Conservation (phyloP, 2,329 filamentous ascomycete species). For the Colletotrichum eremochloae region DNA sequence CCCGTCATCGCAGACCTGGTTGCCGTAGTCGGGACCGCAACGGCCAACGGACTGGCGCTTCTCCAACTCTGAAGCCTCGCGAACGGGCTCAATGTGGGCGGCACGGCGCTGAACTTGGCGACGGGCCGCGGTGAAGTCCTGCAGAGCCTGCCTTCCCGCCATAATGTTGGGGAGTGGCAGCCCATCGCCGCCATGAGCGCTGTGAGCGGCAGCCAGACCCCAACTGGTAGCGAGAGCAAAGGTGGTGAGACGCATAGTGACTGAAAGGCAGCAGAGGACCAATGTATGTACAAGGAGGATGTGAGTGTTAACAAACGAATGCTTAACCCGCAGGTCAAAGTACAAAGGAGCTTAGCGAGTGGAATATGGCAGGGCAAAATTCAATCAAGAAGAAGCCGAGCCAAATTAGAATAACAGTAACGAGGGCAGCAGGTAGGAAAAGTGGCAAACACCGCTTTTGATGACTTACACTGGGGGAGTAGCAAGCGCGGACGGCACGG, state of each 20-base stretch:
- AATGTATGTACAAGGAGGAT: not conserved
- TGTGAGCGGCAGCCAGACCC: slow-evolving; percentile 35
- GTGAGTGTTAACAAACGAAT: slow-evolving; percentile 2
- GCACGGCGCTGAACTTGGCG: slow-evolving; percentile 32
- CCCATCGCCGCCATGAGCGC: slow-evolving; percentile 8
- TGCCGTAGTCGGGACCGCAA: slow-evolving; percentile 55
- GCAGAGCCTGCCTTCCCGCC: slow-evolving; percentile 34
- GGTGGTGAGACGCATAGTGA: slow-evolving; percentile 29
- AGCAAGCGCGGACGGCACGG: not conserved
- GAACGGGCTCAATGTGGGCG: slow-evolving; percentile 16
- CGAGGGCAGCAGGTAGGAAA: slow-evolving; percentile 11
- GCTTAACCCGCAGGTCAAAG: slow-evolving; percentile 8
- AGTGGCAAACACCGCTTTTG: slow-evolving; percentile 18
- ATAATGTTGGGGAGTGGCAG: slow-evolving; percentile 32
- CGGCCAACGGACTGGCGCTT: slow-evolving; percentile 61
- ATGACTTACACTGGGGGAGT: slow-evolving; percentile 29
- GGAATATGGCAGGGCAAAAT: slow-evolving; percentile 24
- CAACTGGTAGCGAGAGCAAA: slow-evolving; percentile 32
- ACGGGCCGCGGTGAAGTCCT: slow-evolving; percentile 32
- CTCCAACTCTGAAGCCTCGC: slow-evolving; percentile 31
- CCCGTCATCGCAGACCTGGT: slow-evolving; percentile 48
- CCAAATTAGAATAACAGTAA: slow-evolving; percentile 22
- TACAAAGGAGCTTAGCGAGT: slow-evolving; percentile 31
- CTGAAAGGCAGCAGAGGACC: not conserved
- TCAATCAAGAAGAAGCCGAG: slow-evolving; percentile 37